Evolutionary conservation across 352 stramenopile genomes (phyloP).

Genomic region (Globisporangium parvum): DNA sequence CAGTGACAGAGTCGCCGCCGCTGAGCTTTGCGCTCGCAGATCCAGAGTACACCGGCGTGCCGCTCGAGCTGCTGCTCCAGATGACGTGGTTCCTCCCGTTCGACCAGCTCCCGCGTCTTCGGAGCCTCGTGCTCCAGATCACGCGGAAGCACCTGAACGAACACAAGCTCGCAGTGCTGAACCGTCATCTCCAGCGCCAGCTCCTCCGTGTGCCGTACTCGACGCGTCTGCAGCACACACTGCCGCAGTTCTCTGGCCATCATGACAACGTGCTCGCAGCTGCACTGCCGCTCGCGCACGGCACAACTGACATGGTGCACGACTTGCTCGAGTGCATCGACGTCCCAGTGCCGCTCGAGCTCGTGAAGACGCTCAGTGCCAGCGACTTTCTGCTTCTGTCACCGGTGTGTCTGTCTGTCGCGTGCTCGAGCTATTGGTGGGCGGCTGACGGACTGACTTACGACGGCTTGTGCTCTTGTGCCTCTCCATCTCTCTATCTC

Average conservation of each 20-base stretch:
- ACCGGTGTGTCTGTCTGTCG: conserved; percentile 31
- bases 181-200: conserved; percentile 41
- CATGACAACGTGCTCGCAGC: neutral
- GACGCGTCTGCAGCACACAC: conserved; percentile 27
- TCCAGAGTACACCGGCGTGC: conserved; percentile 12
- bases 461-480: neutral
- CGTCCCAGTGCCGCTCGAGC: neutral
- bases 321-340: conserved; percentile 13
- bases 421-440: neutral
- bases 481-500: no score
- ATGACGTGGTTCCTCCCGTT: conserved; percentile 69
- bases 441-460: neutral
- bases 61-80: conserved; percentile 27
- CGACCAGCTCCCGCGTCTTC: conserved; percentile 32
- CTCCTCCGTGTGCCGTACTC: conserved; percentile 38
- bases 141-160: conserved; percentile 51
- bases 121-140: conserved; percentile 47
- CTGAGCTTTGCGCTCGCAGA: conserved; percentile 9
- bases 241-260: conserved; percentile 28
- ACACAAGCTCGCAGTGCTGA: conserved; percentile 38
- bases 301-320: conserved; percentile 1
- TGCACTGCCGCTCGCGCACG: conserved; percentile 4
- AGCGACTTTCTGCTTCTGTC: conserved; percentile 20
- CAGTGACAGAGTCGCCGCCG: no score
- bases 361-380: neutral